phyloP scores from a whole-genome alignment of 1,284 basidiomycete species.

The Naganishia cerealis region DNA sequence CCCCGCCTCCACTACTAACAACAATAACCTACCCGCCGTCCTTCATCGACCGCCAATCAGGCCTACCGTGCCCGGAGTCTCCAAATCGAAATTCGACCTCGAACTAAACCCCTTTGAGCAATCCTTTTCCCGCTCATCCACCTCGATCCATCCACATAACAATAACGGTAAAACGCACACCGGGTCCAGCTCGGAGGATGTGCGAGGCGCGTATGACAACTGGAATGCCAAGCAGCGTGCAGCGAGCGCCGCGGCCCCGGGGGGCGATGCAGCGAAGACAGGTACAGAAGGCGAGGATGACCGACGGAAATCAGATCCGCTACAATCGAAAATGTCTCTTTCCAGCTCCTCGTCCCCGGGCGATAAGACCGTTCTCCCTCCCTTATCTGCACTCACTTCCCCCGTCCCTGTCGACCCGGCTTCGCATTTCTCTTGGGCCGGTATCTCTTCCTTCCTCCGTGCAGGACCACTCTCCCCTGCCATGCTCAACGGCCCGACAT shows the following conservation, averaged over 20 bases:
- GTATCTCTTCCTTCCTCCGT: slow-evolving; percentile 65
- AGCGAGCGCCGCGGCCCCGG: background rate
- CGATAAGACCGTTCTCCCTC: slow-evolving; percentile 71
- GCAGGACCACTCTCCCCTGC: slow-evolving; percentile 89
- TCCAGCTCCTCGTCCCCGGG: slow-evolving; percentile 5
- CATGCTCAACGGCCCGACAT: slow-evolving; percentile 81
- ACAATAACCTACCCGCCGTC: slow-evolving; percentile 10
- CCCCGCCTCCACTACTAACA: background rate
- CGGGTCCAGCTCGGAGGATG: slow-evolving; percentile 15
- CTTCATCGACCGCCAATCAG: slow-evolving; percentile 44
- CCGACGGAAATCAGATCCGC: background rate
- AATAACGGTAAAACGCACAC: background rate
- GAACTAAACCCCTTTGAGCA: slow-evolving; percentile 97
- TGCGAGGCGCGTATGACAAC: background rate
- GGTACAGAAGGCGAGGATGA: slow-evolving; percentile 6
- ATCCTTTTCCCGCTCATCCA: slow-evolving; percentile 69
- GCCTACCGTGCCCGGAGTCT: slow-evolving; percentile 37
- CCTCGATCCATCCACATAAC: slow-evolving; percentile 25
- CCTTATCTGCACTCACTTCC: slow-evolving; percentile 78
- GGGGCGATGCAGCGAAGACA: background rate
- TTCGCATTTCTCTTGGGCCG: slow-evolving; percentile 67
- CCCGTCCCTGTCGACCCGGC: slow-evolving; percentile 66
- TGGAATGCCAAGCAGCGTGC: background rate
- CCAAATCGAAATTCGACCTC: slow-evolving; percentile 57
- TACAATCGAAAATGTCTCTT: background rate